phyloP scores from a whole-genome alignment of 1,139 yeast species.

The Geotrichum klebahnii region DNA sequence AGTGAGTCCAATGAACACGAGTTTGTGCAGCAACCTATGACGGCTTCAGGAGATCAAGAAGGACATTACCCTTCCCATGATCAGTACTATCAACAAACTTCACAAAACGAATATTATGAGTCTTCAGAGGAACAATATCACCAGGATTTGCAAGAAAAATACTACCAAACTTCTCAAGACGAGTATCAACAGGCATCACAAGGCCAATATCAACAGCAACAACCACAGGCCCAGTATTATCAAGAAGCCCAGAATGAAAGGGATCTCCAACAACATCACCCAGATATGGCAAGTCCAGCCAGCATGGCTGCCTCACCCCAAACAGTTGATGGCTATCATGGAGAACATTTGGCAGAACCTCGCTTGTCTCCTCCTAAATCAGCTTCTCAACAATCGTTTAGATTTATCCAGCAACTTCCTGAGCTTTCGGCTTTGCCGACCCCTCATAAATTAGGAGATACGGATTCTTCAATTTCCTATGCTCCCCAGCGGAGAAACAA shows the following conservation, averaged over 20 bases:
- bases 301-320: not conserved
- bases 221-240: too few species aligned
- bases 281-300: not conserved
- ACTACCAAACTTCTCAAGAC: not conserved
- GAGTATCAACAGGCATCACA: not conserved
- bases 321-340: not conserved
- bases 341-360: not conserved
- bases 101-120: too few species aligned
- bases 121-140: too few species aligned
- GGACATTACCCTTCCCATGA: not conserved
- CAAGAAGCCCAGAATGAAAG: too few species aligned
- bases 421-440: constrained; percentile 33
- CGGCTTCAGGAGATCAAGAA: too few species aligned
- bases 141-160: too few species aligned
- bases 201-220: not conserved
- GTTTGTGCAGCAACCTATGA: constrained; percentile 3
- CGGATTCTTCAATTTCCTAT: constrained; percentile 32
- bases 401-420: constrained; percentile 25
- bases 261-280: not conserved
- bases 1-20: not conserved
- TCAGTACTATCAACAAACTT: too few species aligned
- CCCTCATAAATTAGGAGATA: constrained; percentile 37
- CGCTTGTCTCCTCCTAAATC: constrained; percentile 5
- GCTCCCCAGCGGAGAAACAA: constrained; percentile 33
- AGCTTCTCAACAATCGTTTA: constrained; percentile 15